These are phyloP conservation scores for Chlamydomonas eustigma DNA, from an alignment of 139 green algal genomes.

Conservation along the genomic window DNA sequence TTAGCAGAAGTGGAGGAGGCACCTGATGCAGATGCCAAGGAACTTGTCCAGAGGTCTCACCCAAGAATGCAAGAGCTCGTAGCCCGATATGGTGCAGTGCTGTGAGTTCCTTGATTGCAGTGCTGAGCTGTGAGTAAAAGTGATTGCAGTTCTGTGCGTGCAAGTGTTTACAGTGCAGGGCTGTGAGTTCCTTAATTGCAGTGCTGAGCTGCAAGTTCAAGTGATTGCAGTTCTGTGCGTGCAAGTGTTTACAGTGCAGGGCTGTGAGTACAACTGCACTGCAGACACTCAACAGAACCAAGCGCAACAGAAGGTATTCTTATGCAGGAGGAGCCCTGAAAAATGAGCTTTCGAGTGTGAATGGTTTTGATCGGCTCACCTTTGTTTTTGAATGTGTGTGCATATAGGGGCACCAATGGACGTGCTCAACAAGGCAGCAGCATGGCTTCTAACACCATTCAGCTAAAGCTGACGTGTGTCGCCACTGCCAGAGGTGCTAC, in stretches of 20 bases:
- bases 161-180: conserved; percentile 41
- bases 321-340: too few species aligned
- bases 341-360: too few species aligned
- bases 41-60: conserved; percentile 23
- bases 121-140: too few species aligned
- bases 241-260: conserved; percentile 43
- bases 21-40: neutral
- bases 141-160: too few species aligned
- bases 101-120: too few species aligned
- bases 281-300: too few species aligned
- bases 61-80: conserved; percentile 42
- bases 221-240: too few species aligned
- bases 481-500: conserved; percentile 26
- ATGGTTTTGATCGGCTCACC: too few species aligned
- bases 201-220: too few species aligned
- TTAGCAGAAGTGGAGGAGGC: conserved; percentile 24
- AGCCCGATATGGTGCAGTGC: conserved; percentile 33
- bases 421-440: conserved; percentile 13
- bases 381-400: conserved; percentile 1
- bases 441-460: conserved; percentile 16
- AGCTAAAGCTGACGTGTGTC: conserved; percentile 38
- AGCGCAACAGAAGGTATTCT: too few species aligned
- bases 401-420: neutral
- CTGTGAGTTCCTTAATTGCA: too few species aligned
- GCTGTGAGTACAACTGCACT: too few species aligned